Conservation (phyloP, 2,329 filamentous ascomycete species). For the Cucurbitaria berberidis region DNA sequence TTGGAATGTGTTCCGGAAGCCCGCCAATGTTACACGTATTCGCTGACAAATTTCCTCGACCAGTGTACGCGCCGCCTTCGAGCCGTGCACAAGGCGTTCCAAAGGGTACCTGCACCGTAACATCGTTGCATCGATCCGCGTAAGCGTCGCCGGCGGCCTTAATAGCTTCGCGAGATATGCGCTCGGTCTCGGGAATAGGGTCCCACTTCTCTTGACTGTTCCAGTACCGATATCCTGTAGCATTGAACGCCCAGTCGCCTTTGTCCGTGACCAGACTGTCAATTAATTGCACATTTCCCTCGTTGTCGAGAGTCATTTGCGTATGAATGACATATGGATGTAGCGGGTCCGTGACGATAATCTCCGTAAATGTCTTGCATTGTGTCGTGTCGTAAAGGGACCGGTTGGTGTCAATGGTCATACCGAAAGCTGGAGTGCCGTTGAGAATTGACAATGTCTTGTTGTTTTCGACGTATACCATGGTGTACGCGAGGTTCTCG, state of each 20-base stretch:
- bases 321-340: constrained; percentile 37
- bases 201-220: constrained; percentile 26
- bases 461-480: constrained; percentile 30
- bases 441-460: constrained; percentile 15
- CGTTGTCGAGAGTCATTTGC: constrained; percentile 23
- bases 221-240: constrained; percentile 25
- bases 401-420: constrained; percentile 24
- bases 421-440: constrained; percentile 22
- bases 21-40: constrained; percentile 17
- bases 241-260: constrained; percentile 41
- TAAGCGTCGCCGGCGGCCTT: constrained; percentile 34
- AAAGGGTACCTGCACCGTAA: constrained; percentile 26
- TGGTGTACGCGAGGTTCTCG: constrained; percentile 21
- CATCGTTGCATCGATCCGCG: constrained; percentile 30
- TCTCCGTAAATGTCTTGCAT: constrained; percentile 37
- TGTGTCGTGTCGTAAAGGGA: constrained; percentile 26
- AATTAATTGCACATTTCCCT: constrained; percentile 21
- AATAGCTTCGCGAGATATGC: constrained; percentile 18
- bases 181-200: constrained; percentile 18
- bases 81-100: constrained; percentile 31
- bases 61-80: constrained; percentile 31
- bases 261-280: constrained; percentile 32
- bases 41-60: constrained; percentile 19
- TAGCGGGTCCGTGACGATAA: constrained; percentile 22
- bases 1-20: constrained; percentile 15